Evolutionary conservation across 164 flowering plant species (phyloP).

Genomic region (Malania oleifera): DNA sequence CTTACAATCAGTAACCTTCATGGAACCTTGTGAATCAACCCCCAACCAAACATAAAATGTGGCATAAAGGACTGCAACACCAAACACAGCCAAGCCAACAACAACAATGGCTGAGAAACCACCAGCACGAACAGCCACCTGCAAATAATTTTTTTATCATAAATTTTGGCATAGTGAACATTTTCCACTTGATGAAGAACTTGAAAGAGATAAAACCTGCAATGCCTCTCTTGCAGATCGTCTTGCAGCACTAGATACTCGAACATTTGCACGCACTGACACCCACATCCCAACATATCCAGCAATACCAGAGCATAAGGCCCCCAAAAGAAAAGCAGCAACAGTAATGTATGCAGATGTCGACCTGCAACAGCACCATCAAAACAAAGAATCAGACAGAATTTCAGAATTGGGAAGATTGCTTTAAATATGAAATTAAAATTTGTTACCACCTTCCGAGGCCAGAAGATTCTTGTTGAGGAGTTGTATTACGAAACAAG

Average conservation of each 20-base stretch:
- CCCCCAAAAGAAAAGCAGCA: conserved; percentile 91
- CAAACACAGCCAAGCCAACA: conserved; percentile 95
- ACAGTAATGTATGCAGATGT: conserved; percentile 88
- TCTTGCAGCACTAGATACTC: conserved; percentile 99
- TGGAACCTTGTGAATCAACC: conserved; percentile 76
- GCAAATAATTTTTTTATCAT: conserved; percentile 10
- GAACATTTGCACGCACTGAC: conserved; percentile 97
- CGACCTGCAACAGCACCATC: conserved; percentile 48
- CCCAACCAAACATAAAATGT: conserved; percentile 86
- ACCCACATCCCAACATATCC: conserved; percentile 99
- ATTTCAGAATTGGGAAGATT: neutral
- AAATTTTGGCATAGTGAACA: neutral
- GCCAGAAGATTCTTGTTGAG: conserved; percentile 88
- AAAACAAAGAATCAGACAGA: neutral
- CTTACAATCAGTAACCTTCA: conserved; percentile 97
- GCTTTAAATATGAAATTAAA: neutral
- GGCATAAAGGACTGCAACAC: conserved; percentile 85
- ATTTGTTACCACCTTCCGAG: conserved; percentile 62
- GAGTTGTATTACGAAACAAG: conserved; percentile 75
- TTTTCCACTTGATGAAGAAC: conserved; percentile 9
- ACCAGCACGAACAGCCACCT: conserved; percentile 99
- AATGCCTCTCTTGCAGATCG: conserved; percentile 95
- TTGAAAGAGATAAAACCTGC: conserved; percentile 52
- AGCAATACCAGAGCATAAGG: conserved; percentile 92
- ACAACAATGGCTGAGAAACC: conserved; percentile 94